Base-by-base conservation (phyloP, 169 alveolate genomes). In the Babesia bovis region DNA sequence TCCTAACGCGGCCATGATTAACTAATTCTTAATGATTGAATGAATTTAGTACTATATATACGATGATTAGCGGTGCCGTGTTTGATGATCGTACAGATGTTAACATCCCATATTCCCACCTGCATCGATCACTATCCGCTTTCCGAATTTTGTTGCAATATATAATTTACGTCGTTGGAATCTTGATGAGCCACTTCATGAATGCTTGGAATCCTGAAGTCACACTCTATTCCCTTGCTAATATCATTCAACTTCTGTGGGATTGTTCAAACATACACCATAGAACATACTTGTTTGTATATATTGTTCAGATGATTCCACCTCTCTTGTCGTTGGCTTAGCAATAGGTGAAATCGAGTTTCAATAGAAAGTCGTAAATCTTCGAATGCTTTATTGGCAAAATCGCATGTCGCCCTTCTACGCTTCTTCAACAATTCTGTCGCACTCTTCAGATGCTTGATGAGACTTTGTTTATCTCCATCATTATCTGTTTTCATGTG, bases 291-390 rank as follows among this genome's bases (percentile, higher is more conserved):
- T 28, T 73, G 13, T 23, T 45, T 38, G 21, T 45, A 73, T 28
- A 44, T 61, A 38, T 26, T 44, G 57, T 73, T 73, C 21, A 38
- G 28, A 5, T 36, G 50, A n/a, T 38, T 36, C 73, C 73, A 63
- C 25, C 83, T 56, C 35, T 59, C 73, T 25, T 51, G 83, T 60
- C 76, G 41, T 13, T 67, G 55, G 49, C 63, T 40, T 30, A 73
- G 57, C 30, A 63, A 66, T 35, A 50, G 26, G 69, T 73, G 83
- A 75, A 73, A 73, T 25, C 49, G n/a, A 17, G 71, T 49, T 21
- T 73, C 83, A 4, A 73, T 73, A 40, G 42, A 13, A 40, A 49
- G 30, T 28, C 83, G 21, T 36, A 73, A 38, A 12, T 33, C 67
- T 17, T 60, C 58, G 42, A 55, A 73, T 52, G 58, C 76, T 21